phyloP scores from a whole-genome alignment of 2,329 filamentous ascomycete genomes.

The Epichloe festucae region DNA sequence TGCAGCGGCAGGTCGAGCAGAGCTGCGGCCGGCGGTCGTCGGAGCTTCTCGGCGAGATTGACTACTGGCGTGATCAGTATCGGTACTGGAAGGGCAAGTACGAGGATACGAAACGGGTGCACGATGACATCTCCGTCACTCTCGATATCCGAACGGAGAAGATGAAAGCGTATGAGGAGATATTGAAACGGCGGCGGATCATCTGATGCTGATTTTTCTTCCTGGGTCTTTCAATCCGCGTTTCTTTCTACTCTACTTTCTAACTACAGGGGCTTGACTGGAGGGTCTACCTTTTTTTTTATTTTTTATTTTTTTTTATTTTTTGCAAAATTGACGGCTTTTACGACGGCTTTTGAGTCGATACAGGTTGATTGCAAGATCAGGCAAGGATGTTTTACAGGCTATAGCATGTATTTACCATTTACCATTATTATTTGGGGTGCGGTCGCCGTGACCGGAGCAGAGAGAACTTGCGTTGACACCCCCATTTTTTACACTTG shows the following conservation, averaged over 20 bases:
- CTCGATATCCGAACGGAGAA: constrained; percentile 19
- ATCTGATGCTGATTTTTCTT: constrained; percentile 8
- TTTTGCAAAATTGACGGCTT: too few species aligned
- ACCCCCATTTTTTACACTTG: neutral
- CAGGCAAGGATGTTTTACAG: too few species aligned
- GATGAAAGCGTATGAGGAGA: constrained; percentile 22
- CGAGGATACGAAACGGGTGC: constrained; percentile 13
- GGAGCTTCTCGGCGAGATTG: constrained; percentile 20
- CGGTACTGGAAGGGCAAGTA: constrained; percentile 19
- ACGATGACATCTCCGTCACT: constrained; percentile 17
- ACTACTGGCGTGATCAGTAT: constrained; percentile 22
- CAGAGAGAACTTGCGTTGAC: neutral
- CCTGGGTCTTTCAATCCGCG: neutral
- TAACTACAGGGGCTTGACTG: too few species aligned
- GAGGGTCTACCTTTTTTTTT: too few species aligned
- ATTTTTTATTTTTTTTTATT: too few species aligned
- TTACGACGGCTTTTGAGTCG: too few species aligned
- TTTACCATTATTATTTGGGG: too few species aligned
- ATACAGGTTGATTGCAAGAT: too few species aligned
- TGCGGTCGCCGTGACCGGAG: neutral
- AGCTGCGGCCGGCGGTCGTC: constrained; percentile 19
- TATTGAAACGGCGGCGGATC: constrained; percentile 18
- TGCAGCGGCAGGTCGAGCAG: constrained; percentile 21
- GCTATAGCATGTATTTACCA: too few species aligned
- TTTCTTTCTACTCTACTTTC: neutral